These are phyloP conservation scores for Phytopythium litorale DNA, from an alignment of 352 stramenopile species.

Conservation along the genomic window DNA sequence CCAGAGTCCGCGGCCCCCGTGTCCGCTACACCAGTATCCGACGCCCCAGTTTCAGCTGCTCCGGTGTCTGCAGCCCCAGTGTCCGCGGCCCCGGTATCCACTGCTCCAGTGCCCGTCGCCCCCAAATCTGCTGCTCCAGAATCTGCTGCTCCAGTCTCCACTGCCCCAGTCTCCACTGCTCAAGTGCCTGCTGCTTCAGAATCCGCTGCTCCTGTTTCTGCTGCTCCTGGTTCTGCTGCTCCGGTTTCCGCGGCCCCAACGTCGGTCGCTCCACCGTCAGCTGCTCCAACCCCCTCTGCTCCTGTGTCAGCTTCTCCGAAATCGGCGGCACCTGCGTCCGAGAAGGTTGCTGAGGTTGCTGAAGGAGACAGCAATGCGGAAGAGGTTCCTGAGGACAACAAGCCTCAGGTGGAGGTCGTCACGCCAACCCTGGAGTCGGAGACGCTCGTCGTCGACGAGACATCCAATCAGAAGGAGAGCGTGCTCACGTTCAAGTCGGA, in stretches of 20 bases:
- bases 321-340: not conserved
- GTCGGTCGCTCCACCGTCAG: slow-evolving; percentile 8
- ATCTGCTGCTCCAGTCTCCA: not conserved
- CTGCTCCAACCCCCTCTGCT: not conserved
- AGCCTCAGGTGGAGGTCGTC: not conserved
- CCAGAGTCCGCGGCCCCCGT: slow-evolving; percentile 2
- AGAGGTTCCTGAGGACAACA: slow-evolving; percentile 8
- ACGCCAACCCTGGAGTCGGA: slow-evolving; percentile 12
- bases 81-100: slow-evolving; percentile 7
- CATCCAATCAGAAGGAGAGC: slow-evolving; percentile 11
- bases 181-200: not conserved
- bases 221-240: slow-evolving; percentile 10
- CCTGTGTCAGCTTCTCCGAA: not conserved
- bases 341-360: slow-evolving; percentile 10
- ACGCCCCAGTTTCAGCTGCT: slow-evolving; percentile 8
- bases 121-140: not conserved
- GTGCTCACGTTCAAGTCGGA: slow-evolving; percentile 34
- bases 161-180: not conserved
- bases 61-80: slow-evolving; percentile 9
- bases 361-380: slow-evolving; percentile 11
- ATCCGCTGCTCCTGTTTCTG: slow-evolving; percentile 3
- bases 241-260: slow-evolving; percentile 8
- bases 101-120: not conserved
- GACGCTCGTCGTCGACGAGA: slow-evolving; percentile 11
- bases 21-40: slow-evolving; percentile 11